Percentiles rank a stretch among this genome's conserved stretches.
phyloP scores from a whole-genome alignment of 441 rosid genomes.

The Populus hybrid region DNA sequence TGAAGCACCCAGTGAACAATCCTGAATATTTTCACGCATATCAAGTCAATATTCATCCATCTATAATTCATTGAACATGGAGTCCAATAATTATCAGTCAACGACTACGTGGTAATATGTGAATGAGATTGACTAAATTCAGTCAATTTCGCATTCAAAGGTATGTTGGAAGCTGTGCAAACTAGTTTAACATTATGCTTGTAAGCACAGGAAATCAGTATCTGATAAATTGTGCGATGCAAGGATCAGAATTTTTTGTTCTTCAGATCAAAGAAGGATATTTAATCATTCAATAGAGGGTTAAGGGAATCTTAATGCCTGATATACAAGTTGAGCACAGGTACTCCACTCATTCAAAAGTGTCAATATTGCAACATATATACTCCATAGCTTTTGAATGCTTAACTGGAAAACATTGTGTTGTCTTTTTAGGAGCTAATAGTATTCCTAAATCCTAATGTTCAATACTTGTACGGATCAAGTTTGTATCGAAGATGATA shows the following conservation, averaged over 20 bases:
- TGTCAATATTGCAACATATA: slow-evolving; percentile 9
- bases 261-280: background rate
- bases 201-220: background rate
- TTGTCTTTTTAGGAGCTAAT: slow-evolving; percentile 1
- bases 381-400: background rate
- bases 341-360: background rate
- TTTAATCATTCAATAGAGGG: background rate
- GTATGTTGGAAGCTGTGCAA: background rate
- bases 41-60: slow-evolving; percentile 12
- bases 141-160: background rate
- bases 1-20: slow-evolving; percentile 84
- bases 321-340: slow-evolving; percentile 1
- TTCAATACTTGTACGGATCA: slow-evolving; percentile 14
- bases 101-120: background rate
- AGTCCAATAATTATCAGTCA: background rate
- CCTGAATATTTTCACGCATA: slow-evolving; percentile 44
- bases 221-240: background rate
- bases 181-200: background rate
- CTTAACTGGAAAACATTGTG: background rate
- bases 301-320: slow-evolving; percentile 10
- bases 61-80: background rate
- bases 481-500: slow-evolving; percentile 24
- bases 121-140: background rate
- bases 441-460: slow-evolving; percentile 15
- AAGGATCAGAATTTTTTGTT: background rate